Evolutionary conservation across 2,329 filamentous ascomycete species (phyloP), one percentile per base, ranked within the genome.

Genomic region (Neoscytalidium dimidiatum): DNA sequence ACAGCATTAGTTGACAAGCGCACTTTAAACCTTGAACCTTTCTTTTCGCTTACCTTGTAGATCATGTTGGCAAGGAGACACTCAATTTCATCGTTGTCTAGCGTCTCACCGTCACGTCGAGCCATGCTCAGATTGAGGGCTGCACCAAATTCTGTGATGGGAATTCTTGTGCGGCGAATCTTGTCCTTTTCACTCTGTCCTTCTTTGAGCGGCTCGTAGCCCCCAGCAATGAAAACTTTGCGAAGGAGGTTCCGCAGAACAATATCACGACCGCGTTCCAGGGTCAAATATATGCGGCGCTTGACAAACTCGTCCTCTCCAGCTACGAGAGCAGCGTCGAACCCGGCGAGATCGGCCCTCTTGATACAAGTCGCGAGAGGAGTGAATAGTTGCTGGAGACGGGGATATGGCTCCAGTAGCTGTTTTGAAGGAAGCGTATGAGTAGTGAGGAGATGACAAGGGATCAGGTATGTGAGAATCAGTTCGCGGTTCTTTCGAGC

Each of bases 11-110:
- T 68, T 21, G 21, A 31, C 23, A 6, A 4, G 11, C 14, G 11
- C 14, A 19, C 17, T 33, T 9, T 33, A n/a, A 46, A 11, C 3
- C 7, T 33, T 3, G n/a, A 13, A 13, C 14, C 3, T 13, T 21
- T 28, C 11, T 31, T 3, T 11, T 13, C 17, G 79, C 82, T 67
- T 79, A 96, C 94, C 88, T 98, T 99, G 83, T 98, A 99, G 67
- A 99, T 97, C 86, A 97, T 92, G 75, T 97, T 98, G 29, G 95
- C 92, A 72, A 99, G 75, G 71, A 97, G 81, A 77, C 95, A 99
- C 78, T 99, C 96, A 3, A 98, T 94, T 78, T 99, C 95, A 74
- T 99, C 96, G 33, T 86, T 84, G 71, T 97, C 95, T 35, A 96
- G 82, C 35, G 83, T 80, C 73, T 91, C 79, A 72, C 82, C 78